phyloP scores from a whole-genome alignment of 768 basidiomycete species.

The Coprinellus micaceus region DNA sequence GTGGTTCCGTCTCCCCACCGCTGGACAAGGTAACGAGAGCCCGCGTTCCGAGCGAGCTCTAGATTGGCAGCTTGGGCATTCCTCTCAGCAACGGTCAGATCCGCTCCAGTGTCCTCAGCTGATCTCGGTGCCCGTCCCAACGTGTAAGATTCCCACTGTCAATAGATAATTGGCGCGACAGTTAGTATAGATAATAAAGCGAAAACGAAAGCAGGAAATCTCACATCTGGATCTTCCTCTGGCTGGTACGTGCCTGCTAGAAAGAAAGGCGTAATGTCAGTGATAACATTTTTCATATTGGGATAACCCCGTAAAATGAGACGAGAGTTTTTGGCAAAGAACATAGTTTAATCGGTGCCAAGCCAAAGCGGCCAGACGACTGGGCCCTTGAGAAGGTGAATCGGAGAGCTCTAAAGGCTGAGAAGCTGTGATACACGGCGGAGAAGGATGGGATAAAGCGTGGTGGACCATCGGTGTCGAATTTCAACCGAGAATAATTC shows the following conservation, averaged over 20 bases:
- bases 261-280: conserved; percentile 18
- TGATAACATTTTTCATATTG: conserved; percentile 13
- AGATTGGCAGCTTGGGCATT: conserved; percentile 64
- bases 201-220: conserved; percentile 28
- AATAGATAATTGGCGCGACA: conserved; percentile 18
- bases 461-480: not conserved
- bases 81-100: conserved; percentile 64
- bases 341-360: conserved; percentile 10
- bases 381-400: conserved; percentile 14
- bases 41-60: conserved; percentile 71
- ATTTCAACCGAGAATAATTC: conserved; percentile 4
- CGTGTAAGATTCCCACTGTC: conserved; percentile 74
- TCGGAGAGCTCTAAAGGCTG: conserved; percentile 15
- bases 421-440: conserved; percentile 10
- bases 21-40: conserved; percentile 89
- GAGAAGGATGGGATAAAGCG: conserved; percentile 9
- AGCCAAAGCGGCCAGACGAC: conserved; percentile 14
- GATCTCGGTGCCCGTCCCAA: conserved; percentile 63
- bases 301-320: conserved; percentile 5
- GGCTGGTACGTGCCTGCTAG: conserved; percentile 66
- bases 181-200: conserved; percentile 19
- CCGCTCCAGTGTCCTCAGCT: conserved; percentile 55
- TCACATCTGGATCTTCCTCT: conserved; percentile 81
- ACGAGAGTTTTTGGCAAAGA: conserved; percentile 1
- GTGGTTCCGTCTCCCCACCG: conserved; percentile 87